Percentiles rank a stretch among this genome's conserved stretches.
phyloP scores from a whole-genome alignment of 768 basidiomycete species.

The Russula dissimulans region DNA sequence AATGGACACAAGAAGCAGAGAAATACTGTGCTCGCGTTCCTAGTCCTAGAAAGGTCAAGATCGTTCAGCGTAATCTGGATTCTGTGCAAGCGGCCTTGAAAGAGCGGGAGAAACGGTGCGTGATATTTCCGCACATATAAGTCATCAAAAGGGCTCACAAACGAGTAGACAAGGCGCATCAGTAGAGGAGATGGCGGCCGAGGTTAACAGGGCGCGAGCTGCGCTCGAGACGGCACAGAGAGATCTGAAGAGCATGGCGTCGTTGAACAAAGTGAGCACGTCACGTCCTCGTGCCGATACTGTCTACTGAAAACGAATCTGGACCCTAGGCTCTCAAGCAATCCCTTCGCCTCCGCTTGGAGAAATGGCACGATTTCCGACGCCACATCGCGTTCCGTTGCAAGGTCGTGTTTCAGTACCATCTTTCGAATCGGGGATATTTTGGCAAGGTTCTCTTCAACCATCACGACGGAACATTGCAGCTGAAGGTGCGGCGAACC shows the following conservation, averaged over 20 bases:
- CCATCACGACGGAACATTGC: constrained; percentile 53
- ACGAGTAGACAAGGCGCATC: constrained; percentile 57
- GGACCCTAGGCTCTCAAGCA: constrained; percentile 48
- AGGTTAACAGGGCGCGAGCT: constrained; percentile 56
- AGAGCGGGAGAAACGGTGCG: constrained; percentile 55
- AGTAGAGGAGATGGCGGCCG: constrained; percentile 66
- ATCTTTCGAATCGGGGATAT: constrained; percentile 81
- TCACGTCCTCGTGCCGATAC: not conserved
- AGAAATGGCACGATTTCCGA: constrained; percentile 82
- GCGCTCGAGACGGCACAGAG: constrained; percentile 49
- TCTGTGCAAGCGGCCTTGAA: constrained; percentile 56
- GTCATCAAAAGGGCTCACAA: not conserved
- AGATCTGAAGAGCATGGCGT: constrained; percentile 54
- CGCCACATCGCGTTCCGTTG: constrained; percentile 82
- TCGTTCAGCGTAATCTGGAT: constrained; percentile 51
- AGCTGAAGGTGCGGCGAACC: constrained; percentile 43
- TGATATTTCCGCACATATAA: constrained; percentile 6
- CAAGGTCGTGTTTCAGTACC: constrained; percentile 71
- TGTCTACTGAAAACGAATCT: not conserved
- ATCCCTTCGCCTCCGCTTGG: constrained; percentile 55
- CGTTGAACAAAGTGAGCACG: constrained; percentile 53
- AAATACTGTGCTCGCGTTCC: constrained; percentile 50
- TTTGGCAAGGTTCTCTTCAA: constrained; percentile 85
- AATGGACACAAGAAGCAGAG: constrained; percentile 56
- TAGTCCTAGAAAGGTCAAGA: constrained; percentile 48